phyloP scores from a whole-genome alignment of 2,329 filamentous ascomycete species.

The Fusarium subglutinans region DNA sequence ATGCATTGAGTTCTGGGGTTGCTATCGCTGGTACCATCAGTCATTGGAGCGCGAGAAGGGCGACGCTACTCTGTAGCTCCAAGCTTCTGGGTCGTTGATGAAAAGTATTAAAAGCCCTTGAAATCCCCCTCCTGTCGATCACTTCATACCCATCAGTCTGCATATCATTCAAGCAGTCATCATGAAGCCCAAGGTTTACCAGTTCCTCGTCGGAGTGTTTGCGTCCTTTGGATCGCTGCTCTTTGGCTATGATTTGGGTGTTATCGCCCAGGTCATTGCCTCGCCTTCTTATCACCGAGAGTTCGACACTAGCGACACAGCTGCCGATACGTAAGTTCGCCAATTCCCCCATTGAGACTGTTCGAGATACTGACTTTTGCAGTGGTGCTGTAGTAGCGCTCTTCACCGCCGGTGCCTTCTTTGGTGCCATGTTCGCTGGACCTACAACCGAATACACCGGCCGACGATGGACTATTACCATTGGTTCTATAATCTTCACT shows the following conservation, averaged over 20 bases:
- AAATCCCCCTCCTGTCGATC: conserved; percentile 1
- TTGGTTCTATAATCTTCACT: conserved; percentile 76
- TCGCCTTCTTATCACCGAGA: conserved; percentile 43
- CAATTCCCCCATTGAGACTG: fast-evolving
- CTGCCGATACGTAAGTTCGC: conserved; percentile 46
- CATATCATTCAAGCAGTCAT: not conserved
- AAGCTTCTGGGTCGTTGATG: not conserved
- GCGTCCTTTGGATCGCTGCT: conserved; percentile 40
- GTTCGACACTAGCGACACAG: conserved; percentile 45
- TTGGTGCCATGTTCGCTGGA: conserved; percentile 73
- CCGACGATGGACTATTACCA: conserved; percentile 75
- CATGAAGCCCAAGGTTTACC: conserved; percentile 51
- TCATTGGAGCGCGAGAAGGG: conserved; percentile 1
- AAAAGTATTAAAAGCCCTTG: conserved; percentile 5
- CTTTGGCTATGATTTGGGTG: conserved; percentile 39
- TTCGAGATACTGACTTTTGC: not conserved
- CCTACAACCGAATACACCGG: conserved; percentile 69
- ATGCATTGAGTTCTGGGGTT: not conserved
- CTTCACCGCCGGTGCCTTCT: conserved; percentile 81
- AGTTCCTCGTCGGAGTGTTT: conserved; percentile 59
- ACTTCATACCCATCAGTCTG: not conserved
- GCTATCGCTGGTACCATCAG: not conserved
- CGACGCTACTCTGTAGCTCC: not conserved
- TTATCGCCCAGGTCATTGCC: conserved; percentile 61
- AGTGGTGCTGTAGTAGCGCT: conserved; percentile 65